A percentile compares a stretch with the other conserved stretches of the same genome.
These are phyloP conservation scores for Eucalyptus dawsonii DNA, from an alignment of 345 rosid species.

Conservation along the genomic window DNA sequence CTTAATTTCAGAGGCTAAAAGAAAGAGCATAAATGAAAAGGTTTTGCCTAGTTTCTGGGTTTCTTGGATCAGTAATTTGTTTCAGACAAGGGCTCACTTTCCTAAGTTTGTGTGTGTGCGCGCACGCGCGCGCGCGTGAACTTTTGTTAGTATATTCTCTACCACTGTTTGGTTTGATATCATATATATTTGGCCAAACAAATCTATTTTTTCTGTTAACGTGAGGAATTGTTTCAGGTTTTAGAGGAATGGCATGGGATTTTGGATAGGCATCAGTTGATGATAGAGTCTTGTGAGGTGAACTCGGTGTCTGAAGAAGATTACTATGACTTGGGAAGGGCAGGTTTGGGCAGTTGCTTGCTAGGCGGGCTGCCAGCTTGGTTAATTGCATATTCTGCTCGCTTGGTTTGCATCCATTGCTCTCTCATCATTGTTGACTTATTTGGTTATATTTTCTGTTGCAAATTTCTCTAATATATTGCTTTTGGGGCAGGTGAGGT, in stretches of 20 bases:
- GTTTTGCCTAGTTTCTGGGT: not conserved
- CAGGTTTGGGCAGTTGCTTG: conserved; percentile 95
- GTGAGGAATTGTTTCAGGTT: conserved; percentile 36
- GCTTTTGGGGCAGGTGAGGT: conserved; percentile 69
- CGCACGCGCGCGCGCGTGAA: fast-evolving
- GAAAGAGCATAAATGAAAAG: not conserved
- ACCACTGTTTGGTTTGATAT: not conserved
- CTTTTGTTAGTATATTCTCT: not conserved
- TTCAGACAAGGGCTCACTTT: not conserved
- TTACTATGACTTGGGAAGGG: conserved; percentile 93
- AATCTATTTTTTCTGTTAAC: not conserved
- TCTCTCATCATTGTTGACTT: not conserved
- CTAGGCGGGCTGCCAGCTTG: conserved; percentile 97
- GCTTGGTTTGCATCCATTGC: conserved; percentile 42
- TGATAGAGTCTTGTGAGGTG: conserved; percentile 83
- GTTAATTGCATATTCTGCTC: conserved; percentile 94
- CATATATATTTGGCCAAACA: not conserved
- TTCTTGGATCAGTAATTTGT: not conserved
- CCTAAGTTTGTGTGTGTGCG: not conserved
- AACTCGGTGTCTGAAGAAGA: conserved; percentile 90
- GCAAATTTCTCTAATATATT: not conserved
- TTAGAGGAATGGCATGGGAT: conserved; percentile 87
- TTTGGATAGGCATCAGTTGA: conserved; percentile 71
- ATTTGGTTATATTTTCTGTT: not conserved
- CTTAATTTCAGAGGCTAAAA: not conserved